Conservation (phyloP, 169 alveolate species). For the Miamiensis avidus region DNA sequence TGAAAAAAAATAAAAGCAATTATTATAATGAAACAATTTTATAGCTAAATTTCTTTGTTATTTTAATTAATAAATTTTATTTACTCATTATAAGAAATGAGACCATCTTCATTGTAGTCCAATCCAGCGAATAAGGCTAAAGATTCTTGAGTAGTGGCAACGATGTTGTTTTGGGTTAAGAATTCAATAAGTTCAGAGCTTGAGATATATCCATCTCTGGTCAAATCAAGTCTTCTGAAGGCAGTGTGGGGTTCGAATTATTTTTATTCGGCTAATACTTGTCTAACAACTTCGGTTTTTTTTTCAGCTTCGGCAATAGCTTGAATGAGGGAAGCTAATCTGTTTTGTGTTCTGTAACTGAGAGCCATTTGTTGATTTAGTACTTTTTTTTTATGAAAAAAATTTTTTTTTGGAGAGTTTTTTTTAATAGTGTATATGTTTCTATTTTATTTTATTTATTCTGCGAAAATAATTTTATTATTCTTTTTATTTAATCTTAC, state of each 20-base stretch:
- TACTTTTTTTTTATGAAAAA: too few relatives aligned
- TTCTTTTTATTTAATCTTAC: too few relatives aligned
- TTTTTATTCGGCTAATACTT: slow-evolving; percentile 53
- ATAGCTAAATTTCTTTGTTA: too few relatives aligned
- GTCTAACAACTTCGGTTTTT: slow-evolving; percentile 48
- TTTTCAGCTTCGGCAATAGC: slow-evolving; percentile 51
- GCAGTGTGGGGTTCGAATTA: slow-evolving; percentile 68
- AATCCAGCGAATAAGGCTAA: slow-evolving; percentile 45
- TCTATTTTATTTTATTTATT: too few relatives aligned
- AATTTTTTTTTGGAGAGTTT: background rate
- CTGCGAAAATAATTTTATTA: too few relatives aligned
- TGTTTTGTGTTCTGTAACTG: slow-evolving; percentile 29
- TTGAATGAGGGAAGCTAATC: slow-evolving; percentile 37
- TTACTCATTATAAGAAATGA: slow-evolving; percentile 54
- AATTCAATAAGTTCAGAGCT: slow-evolving; percentile 49
- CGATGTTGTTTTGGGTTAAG: slow-evolving; percentile 55
- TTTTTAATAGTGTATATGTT: too few relatives aligned
- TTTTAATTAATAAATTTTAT: background rate
- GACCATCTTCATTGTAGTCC: slow-evolving; percentile 61
- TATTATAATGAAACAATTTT: too few relatives aligned
- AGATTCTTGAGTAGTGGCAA: slow-evolving; percentile 46
- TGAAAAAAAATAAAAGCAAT: background rate
- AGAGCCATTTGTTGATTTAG: background rate
- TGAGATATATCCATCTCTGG: slow-evolving; percentile 44
- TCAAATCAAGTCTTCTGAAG: slow-evolving; percentile 63